A percentile compares a stretch with the other conserved stretches of the same genome.
Evolutionary conservation across 768 basidiomycete genomes (phyloP).

Genomic region (Ramaria sp.): DNA sequence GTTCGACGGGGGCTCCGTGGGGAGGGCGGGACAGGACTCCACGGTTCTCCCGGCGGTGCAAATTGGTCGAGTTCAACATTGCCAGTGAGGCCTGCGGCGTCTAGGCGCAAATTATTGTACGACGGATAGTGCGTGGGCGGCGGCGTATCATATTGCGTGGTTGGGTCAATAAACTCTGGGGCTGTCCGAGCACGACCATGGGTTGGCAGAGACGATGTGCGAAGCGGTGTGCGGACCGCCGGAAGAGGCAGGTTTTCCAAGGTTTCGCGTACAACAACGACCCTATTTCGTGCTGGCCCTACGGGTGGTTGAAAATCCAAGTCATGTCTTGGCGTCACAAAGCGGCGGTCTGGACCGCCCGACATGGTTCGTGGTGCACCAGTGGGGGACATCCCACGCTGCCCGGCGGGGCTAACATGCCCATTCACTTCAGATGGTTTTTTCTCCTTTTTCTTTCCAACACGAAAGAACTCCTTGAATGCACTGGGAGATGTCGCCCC

Average conservation of each 20-base stretch:
- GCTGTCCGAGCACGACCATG: constrained; percentile 34
- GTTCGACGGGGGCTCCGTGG: background rate
- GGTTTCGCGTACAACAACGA: constrained; percentile 77
- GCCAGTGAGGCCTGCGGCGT: constrained; percentile 11
- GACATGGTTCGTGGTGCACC: constrained; percentile 28
- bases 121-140: constrained; percentile 33
- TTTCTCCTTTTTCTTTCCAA: constrained; percentile 15
- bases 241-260: constrained; percentile 61
- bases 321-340: background rate
- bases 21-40: constrained; percentile 1
- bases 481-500: constrained; percentile 4
- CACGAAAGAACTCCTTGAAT: constrained; percentile 10
- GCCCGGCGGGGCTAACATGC: constrained; percentile 61
- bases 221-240: constrained; percentile 62
- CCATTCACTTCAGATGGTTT: constrained; percentile 42
- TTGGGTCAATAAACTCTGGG: constrained; percentile 57
- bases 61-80: constrained; percentile 7
- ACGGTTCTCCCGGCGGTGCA: constrained; percentile 6
- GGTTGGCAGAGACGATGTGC: constrained; percentile 50
- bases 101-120: constrained; percentile 5
- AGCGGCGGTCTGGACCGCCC: background rate
- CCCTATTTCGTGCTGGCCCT: constrained; percentile 25
- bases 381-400: constrained; percentile 41
- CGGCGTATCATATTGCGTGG: constrained; percentile 73
- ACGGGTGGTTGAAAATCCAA: background rate